Evolutionary conservation across 805 yeast species (phyloP), one percentile per base, ranked within the genome.

Genomic region (Metschnikowia santaceciliae): DNA sequence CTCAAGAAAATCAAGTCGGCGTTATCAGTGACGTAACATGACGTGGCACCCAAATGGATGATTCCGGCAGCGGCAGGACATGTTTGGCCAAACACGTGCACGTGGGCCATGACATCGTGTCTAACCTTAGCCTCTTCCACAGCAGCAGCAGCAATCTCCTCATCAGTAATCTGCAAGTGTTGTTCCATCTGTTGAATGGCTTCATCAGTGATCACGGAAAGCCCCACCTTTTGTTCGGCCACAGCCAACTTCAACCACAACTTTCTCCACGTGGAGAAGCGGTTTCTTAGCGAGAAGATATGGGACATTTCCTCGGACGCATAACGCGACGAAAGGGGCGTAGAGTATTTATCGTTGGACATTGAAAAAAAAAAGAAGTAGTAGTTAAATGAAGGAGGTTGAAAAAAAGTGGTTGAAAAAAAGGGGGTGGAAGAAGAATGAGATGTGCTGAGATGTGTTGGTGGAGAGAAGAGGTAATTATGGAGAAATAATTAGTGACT

Each of bases 21-120:
- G 64, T 94, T 94, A 70, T 94, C 99, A 44, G 99, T 94, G 52
- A 94, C 99, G 62, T 75, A 94, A 79, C 99, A 94, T 3, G 97
- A 90, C 22, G 99, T 94, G 43, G 99, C 99, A 66, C 99, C 99
- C 64, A 94, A 77, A 70, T 94, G 99, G 64, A 94, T 94, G 70
- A 94, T 92, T 60, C 98, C 98, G 35, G 98, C 92, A 34, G 99
- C 99, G 6, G 86, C 86, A 17, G 99, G 99, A 63, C 96, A 88
- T 14, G 88, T 83, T 62, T 84, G 79, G 59, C 99, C 99, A 68
- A 88, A 94, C 52, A 86, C 88, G 67, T 94, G 99, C 51, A 94
- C 99, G 63, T 94, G 99, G 50, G 98, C 96, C 99, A 94, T 94
- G 61, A 94, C 99, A 68, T 94, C 99, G 71, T 94, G 99, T 77